Conservation (phyloP, 306 rosid species). For the Malus sylvestris region DNA sequence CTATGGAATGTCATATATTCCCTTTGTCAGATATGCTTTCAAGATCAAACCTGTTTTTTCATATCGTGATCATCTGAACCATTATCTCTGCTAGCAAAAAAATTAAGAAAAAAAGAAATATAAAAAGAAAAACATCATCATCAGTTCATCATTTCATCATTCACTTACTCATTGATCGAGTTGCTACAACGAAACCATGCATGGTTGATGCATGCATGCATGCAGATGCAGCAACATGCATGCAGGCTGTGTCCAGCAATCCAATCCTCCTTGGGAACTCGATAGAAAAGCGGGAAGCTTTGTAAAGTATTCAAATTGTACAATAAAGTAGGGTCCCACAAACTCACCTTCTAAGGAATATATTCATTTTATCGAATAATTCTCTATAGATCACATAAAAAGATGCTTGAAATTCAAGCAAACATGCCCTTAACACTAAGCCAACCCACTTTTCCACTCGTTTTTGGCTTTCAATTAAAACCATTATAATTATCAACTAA, state of each 20-base stretch:
- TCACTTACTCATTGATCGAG: not conserved
- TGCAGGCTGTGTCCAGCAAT: not conserved
- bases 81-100: not conserved
- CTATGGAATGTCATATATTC: slow-evolving; percentile 30
- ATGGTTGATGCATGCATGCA: not conserved
- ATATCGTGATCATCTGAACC: not conserved
- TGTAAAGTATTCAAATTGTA: slow-evolving; percentile 33
- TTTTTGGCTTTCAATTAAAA: slow-evolving; percentile 29
- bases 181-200: not conserved
- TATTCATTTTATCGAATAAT: slow-evolving; percentile 83
- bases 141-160: not conserved
- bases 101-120: too few relatives aligned
- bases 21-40: slow-evolving; percentile 14
- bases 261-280: not conserved
- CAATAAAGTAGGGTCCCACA: slow-evolving; percentile 55
- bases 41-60: slow-evolving; percentile 10
- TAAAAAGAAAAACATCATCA: not conserved
- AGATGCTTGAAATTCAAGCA: slow-evolving; percentile 98
- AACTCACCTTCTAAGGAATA: slow-evolving; percentile 60
- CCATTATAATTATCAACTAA: slow-evolving; percentile 26
- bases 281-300: slow-evolving; percentile 30
- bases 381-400: slow-evolving; percentile 52
- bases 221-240: not conserved
- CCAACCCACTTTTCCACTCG: slow-evolving; percentile 53
- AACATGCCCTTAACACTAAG: slow-evolving; percentile 68